These are phyloP conservation scores for Pseudocercospora vitis DNA, from an alignment of 2,329 filamentous ascomycete genomes.

Conservation along the genomic window DNA sequence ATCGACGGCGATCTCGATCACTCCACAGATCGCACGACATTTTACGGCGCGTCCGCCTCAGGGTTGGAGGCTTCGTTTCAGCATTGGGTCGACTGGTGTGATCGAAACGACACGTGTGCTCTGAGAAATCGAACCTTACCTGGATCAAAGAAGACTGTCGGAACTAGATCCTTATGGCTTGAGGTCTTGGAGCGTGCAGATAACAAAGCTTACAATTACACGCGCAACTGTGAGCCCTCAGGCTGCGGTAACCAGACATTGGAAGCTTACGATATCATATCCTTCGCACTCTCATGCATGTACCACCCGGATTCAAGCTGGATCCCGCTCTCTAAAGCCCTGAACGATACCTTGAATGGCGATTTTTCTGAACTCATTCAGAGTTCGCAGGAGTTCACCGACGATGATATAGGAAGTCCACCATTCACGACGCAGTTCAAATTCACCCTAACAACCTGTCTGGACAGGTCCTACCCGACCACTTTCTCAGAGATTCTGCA, in stretches of 20 bases:
- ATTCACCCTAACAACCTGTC: neutral
- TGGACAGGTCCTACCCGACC: neutral
- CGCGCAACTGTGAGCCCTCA: neutral
- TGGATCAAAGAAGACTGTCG: slow-evolving; percentile 23
- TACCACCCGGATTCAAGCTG: neutral
- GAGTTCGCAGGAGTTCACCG: neutral
- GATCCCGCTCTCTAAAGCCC: neutral
- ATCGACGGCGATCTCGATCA: slow-evolving; percentile 51
- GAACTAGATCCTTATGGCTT: neutral
- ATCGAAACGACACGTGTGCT: slow-evolving; percentile 33
- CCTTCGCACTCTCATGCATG: neutral
- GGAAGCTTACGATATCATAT: neutral
- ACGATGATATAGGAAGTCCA: neutral
- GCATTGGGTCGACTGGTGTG: slow-evolving; percentile 44
- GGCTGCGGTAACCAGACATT: neutral
- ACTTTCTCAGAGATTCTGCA: neutral
- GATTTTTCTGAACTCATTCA: neutral
- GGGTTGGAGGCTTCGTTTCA: slow-evolving; percentile 42
- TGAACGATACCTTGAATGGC: neutral
- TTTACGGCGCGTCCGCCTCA: slow-evolving; percentile 40
- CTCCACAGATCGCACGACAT: slow-evolving; percentile 39
- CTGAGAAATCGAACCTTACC: slow-evolving; percentile 25
- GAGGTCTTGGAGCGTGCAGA: neutral
- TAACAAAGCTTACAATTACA: neutral
- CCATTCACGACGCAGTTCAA: neutral